A percentile compares a stretch with the other conserved stretches of the same genome.
phyloP scores from a whole-genome alignment of 768 basidiomycete genomes.

The Boletus tomentosulus region DNA sequence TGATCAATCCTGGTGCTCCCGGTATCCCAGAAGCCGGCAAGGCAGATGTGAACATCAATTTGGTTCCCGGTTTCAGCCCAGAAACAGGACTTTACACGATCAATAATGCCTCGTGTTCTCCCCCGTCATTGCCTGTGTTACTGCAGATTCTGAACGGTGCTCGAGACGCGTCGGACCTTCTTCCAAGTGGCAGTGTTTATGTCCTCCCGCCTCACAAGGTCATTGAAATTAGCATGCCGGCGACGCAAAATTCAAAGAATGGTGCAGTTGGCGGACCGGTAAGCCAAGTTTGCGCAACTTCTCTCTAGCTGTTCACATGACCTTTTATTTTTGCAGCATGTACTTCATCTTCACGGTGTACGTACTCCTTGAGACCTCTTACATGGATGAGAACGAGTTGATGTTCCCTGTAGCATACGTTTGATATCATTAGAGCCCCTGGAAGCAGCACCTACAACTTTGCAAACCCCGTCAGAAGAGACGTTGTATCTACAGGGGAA shows the following conservation, averaged over 20 bases:
- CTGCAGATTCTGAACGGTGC: not conserved
- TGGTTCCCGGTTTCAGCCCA: too few relatives aligned
- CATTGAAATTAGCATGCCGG: constrained; percentile 41
- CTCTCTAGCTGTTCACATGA: not conserved
- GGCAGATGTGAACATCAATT: too few relatives aligned
- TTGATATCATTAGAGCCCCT: too few relatives aligned
- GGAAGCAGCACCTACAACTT: too few relatives aligned
- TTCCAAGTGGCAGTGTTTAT: constrained; percentile 40
- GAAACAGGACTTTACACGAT: too few relatives aligned
- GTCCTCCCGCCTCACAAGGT: constrained; percentile 38
- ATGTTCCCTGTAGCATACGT: too few relatives aligned
- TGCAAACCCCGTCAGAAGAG: too few relatives aligned
- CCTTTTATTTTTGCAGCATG: constrained; percentile 24
- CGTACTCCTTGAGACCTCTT: too few relatives aligned
- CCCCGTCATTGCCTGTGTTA: not conserved
- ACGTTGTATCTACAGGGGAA: too few relatives aligned
- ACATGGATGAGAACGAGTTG: too few relatives aligned
- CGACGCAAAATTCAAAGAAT: constrained; percentile 1
- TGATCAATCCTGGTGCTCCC: too few relatives aligned
- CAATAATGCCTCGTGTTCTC: not conserved
- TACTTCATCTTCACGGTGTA: constrained; percentile 44
- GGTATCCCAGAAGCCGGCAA: too few relatives aligned
- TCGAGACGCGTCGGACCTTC: constrained; percentile 13
- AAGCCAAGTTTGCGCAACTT: not conserved
- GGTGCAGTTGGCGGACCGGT: constrained; percentile 15